Evolutionary conservation across 768 basidiomycete genomes (phyloP), one percentile per base, ranked within the genome.

Genomic region (Gymnopilus junonius): DNA sequence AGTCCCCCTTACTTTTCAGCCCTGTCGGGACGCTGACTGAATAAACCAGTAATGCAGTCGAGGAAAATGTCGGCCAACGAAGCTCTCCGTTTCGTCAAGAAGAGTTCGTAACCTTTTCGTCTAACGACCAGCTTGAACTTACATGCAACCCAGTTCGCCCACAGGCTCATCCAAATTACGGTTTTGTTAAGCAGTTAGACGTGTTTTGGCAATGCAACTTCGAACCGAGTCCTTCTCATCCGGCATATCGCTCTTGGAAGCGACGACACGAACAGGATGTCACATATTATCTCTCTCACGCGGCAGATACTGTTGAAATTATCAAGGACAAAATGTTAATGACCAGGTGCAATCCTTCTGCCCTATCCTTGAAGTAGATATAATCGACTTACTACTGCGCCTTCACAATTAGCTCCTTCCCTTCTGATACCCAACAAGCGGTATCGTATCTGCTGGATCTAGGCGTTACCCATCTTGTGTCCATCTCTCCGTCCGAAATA

Each of bases 171-270:
- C 82, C 82, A 1, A 84, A 85, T 66, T 82, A 81, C 62, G 82
- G 82, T 1, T 90, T 90, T 68, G 70, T 86, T 69, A 87, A 80
- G 63, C 87, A 89, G 62, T 79, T 90, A 21, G 78, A 86, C 39
- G 74, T 77, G 1, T 90, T 88, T 64, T 77, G 74, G 27, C 78
- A 82, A 11, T 88, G 87, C 64, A 73, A 76, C 40, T 87, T 82
- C 67, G 72, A 76, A 21, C 82, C 84, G 0, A 78, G 76, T 1
- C 76, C 75, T 25, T 69, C 73, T 0, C 78, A 85, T 61, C 59
- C 75, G 2, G 76, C 75, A 20, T 90, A 90, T 62, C 78, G 79
- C 4, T 72, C 82, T n/a, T 90, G 87, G 88, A 86, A 83, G 68
- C 81, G 85, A 12, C 75, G 79, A 31, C 82, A 85, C 61, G 77